phyloP scores from a whole-genome alignment of 2,329 filamentous ascomycete species.

The Helicocarpus griseus region DNA sequence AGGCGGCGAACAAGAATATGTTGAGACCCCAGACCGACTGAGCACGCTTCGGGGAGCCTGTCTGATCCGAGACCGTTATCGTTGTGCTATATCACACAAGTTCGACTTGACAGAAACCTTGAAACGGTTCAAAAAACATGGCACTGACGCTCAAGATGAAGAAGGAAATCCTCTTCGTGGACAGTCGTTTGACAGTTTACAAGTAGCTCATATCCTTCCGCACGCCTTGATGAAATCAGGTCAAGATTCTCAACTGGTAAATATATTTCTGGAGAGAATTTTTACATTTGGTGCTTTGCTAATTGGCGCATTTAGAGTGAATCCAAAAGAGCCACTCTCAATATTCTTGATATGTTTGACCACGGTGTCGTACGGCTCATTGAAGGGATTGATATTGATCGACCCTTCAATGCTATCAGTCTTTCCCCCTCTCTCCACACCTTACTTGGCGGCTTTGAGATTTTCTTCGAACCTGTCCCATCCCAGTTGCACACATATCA shows the following conservation, averaged over 20 bases:
- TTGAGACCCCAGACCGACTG: conserved; percentile 10
- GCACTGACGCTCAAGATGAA: conserved; percentile 12
- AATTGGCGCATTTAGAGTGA: conserved; percentile 8
- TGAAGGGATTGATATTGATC: conserved; percentile 30
- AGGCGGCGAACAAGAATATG: not conserved
- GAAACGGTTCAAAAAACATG: conserved; percentile 7
- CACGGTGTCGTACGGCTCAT: conserved; percentile 26
- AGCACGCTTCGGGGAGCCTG: conserved; percentile 10
- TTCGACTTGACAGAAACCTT: conserved; percentile 13
- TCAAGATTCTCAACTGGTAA: conserved; percentile 10
- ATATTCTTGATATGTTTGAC: conserved; percentile 36
- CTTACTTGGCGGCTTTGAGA: not conserved
- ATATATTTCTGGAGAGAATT: not conserved
- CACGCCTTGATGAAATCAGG: conserved; percentile 11
- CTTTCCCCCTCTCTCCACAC: not conserved
- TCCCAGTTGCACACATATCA: not conserved
- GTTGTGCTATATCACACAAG: conserved; percentile 13
- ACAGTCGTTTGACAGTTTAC: conserved; percentile 7
- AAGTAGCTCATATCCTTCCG: conserved; percentile 16
- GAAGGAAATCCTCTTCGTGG: conserved; percentile 9
- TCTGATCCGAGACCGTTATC: conserved; percentile 13
- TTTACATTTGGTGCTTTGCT: not conserved
- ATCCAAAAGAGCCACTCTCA: conserved; percentile 24
- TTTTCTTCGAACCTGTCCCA: not conserved
- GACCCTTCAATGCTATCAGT: conserved; percentile 2